Conservation (phyloP, 176 grass and related monocot genomes). For the Oryza brachyantha region DNA sequence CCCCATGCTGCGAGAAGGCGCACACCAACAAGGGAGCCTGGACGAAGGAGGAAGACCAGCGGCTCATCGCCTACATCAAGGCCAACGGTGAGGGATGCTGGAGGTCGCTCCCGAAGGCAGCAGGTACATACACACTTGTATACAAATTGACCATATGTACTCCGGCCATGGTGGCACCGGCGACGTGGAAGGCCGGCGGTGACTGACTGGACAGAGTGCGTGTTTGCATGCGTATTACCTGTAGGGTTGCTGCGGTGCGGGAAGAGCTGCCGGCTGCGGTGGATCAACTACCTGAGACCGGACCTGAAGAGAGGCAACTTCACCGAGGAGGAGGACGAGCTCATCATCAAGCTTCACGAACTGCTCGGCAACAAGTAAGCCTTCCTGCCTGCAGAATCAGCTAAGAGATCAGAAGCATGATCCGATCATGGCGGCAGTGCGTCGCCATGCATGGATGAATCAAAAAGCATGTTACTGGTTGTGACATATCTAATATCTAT, state of each 20-base stretch:
- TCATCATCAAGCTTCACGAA: conserved; percentile 92
- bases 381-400: neutral
- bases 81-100: conserved; percentile 90
- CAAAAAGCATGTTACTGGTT: neutral
- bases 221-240: neutral
- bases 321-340: conserved; percentile 88
- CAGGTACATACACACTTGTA: conserved; percentile 40
- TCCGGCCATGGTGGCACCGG: neutral
- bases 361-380: conserved; percentile 81
- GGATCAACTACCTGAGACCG: conserved; percentile 94
- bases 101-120: conserved; percentile 89
- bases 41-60: conserved; percentile 96
- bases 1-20: conserved; percentile 96
- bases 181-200: no score
- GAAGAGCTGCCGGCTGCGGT: conserved; percentile 91
- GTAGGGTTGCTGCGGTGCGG: conserved; percentile 74
- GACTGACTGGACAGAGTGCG: neutral
- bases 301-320: conserved; percentile 96
- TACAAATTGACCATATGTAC: neutral
- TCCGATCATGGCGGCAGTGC: neutral
- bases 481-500: no score
- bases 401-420: neutral
- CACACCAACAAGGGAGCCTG: conserved; percentile 97
- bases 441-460: neutral
- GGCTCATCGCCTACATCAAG: conserved; percentile 89